These are phyloP conservation scores for Fusarium duplospermum DNA, from an alignment of 2,329 filamentous ascomycete species.

Conservation along the genomic window DNA sequence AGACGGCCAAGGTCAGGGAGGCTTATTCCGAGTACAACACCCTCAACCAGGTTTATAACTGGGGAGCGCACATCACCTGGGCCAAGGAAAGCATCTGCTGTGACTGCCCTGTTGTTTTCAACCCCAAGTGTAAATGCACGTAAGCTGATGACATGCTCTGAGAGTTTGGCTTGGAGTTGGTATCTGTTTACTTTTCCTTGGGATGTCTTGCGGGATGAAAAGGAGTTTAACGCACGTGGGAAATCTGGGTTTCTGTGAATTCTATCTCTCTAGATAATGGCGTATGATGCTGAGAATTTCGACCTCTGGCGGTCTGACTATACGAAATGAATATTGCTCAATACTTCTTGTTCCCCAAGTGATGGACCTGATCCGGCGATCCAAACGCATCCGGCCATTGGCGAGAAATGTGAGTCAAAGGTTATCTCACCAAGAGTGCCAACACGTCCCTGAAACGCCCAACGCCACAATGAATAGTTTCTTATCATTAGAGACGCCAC, in stretches of 20 bases:
- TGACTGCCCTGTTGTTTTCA: constrained; percentile 36
- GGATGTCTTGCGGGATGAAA: not conserved
- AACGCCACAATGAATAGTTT: not conserved
- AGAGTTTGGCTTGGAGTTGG: not conserved
- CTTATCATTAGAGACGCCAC: not conserved
- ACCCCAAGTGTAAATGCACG: constrained; percentile 30
- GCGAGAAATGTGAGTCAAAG: not conserved
- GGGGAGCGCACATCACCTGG: constrained; percentile 36
- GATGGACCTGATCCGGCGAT: not conserved
- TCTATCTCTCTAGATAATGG: not conserved
- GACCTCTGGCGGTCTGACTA: not conserved
- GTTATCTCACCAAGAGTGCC: not conserved
- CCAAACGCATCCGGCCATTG: not conserved
- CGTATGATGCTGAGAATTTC: not conserved
- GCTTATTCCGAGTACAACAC: constrained; percentile 40
- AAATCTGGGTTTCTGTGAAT: not conserved
- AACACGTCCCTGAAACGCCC: not conserved
- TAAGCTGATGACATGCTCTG: not conserved
- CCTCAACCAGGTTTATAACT: constrained; percentile 37
- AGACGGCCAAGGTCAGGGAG: constrained; percentile 24
- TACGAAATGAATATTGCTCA: not conserved
- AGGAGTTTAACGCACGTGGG: not conserved
- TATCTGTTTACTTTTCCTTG: not conserved
- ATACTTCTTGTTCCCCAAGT: not conserved
- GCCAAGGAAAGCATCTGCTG: constrained; percentile 32